Evolutionary conservation across 2,329 filamentous ascomycete species (phyloP), one percentile per base, ranked within the genome.

Genomic region (Claviceps purpurea): DNA sequence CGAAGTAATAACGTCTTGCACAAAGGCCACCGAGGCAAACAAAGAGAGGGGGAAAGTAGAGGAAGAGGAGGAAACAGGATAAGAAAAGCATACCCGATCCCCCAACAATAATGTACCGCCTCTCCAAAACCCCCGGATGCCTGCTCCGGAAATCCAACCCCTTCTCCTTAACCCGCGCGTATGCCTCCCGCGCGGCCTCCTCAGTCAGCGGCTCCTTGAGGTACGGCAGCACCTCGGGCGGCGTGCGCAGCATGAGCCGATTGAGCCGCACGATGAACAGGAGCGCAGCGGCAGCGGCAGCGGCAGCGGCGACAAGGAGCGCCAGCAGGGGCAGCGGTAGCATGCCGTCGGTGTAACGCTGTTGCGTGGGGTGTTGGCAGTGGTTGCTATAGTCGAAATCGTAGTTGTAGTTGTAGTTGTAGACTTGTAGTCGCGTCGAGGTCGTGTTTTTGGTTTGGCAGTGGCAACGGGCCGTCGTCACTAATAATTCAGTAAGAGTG

Each of bases 91-190:
- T 16, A 45, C 43, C 43, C 11, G 30, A 34, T 16, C 72, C 73
- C 14, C 73, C 72, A 4, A 72, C 70, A 4, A 74, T 64, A 38
- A 75, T 57, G 55, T 74, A 75, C 30, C 70, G 65, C 44, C 72
- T 66, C 13, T 69, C 63, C 47, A 69, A 57, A 52, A 62, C 66
- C 1, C 65, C 68, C 4, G 72, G 72, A 18, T 73, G 56, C 40
- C 65, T 62, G 34, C 64, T 61, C 6, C 56, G 58, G 54, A 68
- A 72, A 51, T 72, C 64, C 20, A 72, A 59, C 61, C 22, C 24
- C 6, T 16, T 14, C 11, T 22, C 10, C 4, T 6, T 16, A 45
- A 45, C 43, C 24, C 18, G 24, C 42, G 64, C 57, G 52, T 68
- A 70, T 2, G 66, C 67, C 30, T 61, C 58, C 46, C 58, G 61